phyloP scores from a whole-genome alignment of 2,329 filamentous ascomycete genomes.

The Plectosphaerella plurivora region DNA sequence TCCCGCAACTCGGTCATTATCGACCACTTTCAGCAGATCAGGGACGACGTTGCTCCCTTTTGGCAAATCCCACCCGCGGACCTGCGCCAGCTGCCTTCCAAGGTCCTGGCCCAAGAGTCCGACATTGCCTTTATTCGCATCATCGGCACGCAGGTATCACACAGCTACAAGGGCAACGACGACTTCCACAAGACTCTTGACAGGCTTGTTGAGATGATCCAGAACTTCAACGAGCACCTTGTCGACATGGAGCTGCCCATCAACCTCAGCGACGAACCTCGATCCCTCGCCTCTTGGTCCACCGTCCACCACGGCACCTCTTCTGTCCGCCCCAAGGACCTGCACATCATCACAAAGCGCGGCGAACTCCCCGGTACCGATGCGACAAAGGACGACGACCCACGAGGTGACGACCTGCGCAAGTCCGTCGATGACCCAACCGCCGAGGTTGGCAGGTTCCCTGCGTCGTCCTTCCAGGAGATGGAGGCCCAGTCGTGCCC shows the following conservation, averaged over 20 bases:
- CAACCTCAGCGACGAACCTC: slow-evolving; percentile 72
- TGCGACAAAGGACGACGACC: no score
- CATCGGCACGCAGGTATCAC: slow-evolving; percentile 54
- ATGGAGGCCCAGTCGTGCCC: slow-evolving; percentile 53
- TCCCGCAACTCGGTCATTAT: slow-evolving; percentile 65
- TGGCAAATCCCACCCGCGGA: slow-evolving; percentile 67
- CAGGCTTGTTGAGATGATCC: slow-evolving; percentile 60
- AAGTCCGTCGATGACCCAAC: no score
- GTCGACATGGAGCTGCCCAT: slow-evolving; percentile 83
- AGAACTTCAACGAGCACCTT: slow-evolving; percentile 65
- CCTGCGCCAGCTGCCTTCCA: slow-evolving; percentile 55
- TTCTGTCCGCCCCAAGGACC: no score
- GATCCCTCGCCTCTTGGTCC: slow-evolving; percentile 67
- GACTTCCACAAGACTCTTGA: slow-evolving; percentile 31
- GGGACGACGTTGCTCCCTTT: slow-evolving; percentile 70
- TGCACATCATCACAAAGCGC: no score
- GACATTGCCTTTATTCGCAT: slow-evolving; percentile 52
- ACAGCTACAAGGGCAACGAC: slow-evolving; percentile 27
- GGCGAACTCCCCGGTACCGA: no score
- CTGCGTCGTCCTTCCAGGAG: slow-evolving; percentile 29
- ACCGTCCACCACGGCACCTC: slow-evolving; percentile 32
- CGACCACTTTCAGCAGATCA: slow-evolving; percentile 78
- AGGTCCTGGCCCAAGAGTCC: slow-evolving; percentile 29
- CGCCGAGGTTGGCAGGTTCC: neutral
- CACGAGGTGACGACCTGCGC: no score